Conservation (phyloP, 2,329 filamentous ascomycete genomes). For the Aquanectria penicillioides region DNA sequence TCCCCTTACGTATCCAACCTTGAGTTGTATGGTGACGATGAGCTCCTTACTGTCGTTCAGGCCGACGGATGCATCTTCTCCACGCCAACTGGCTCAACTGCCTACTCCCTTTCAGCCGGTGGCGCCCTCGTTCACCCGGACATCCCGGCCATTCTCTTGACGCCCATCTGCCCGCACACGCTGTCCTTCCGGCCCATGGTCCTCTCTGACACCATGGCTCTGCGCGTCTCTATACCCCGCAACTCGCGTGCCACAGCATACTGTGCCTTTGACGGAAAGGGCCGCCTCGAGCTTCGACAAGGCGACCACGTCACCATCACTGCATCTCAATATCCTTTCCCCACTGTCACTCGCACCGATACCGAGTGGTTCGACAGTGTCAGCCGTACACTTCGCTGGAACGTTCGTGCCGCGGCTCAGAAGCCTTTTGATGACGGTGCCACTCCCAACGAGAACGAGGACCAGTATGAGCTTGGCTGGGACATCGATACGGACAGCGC, state of each 20-base stretch:
- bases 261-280: constrained; percentile 97
- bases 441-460: constrained; percentile 46
- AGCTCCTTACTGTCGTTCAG: constrained; percentile 93
- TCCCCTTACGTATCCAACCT: constrained; percentile 97
- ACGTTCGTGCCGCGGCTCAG: constrained; percentile 89
- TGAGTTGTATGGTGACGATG: constrained; percentile 94
- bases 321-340: constrained; percentile 95
- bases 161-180: constrained; percentile 96
- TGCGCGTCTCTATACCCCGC: constrained; percentile 87
- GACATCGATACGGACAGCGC: constrained; percentile 93
- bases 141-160: constrained; percentile 95
- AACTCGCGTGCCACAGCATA: constrained; percentile 92
- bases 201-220: constrained; percentile 90
- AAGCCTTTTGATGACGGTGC: constrained; percentile 79
- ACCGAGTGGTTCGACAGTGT: constrained; percentile 98
- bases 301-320: constrained; percentile 97
- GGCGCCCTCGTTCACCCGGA: constrained; percentile 96
- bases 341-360: constrained; percentile 88
- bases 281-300: constrained; percentile 89
- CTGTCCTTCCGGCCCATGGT: constrained; percentile 98
- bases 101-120: constrained; percentile 94
- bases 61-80: constrained; percentile 98
- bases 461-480: constrained; percentile 76
- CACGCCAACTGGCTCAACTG: constrained; percentile 93
- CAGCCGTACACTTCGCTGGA: constrained; percentile 92